Conservation (phyloP, 768 basidiomycete genomes). For the Asterophora parasitica region DNA sequence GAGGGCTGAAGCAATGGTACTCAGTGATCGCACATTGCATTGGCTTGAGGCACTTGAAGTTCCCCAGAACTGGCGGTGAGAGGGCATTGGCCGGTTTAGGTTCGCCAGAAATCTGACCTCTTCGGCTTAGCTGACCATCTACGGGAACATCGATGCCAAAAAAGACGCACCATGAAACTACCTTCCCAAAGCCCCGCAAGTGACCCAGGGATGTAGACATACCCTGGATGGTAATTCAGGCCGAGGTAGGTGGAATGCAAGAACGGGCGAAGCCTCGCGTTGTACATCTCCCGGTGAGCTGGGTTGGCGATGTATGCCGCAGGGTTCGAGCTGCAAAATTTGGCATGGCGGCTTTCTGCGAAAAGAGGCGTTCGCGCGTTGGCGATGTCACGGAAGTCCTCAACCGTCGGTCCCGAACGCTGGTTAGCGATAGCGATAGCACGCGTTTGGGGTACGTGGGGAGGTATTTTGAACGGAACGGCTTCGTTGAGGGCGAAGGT, state of each 20-base stretch:
- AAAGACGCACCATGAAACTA: conserved; percentile 44
- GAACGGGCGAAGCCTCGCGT: conserved; percentile 20
- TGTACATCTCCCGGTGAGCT: conserved; percentile 28
- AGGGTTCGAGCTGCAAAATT: conserved; percentile 4
- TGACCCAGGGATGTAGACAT: conserved; percentile 36
- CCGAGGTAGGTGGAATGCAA: conserved; percentile 13
- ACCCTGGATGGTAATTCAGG: conserved; percentile 20
- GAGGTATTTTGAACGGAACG: conserved; percentile 37
- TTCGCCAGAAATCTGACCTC: conserved; percentile 11
- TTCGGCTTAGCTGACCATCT: conserved; percentile 7
- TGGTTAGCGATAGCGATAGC: conserved; percentile 39
- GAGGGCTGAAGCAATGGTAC: conserved; percentile 37
- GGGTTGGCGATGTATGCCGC: conserved; percentile 6
- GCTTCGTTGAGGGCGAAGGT: conserved; percentile 49
- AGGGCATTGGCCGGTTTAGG: conserved; percentile 8
- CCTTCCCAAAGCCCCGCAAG: conserved; percentile 62
- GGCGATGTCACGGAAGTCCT: conserved; percentile 43
- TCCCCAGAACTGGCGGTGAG: conserved; percentile 11
- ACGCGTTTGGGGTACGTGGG: conserved; percentile 47
- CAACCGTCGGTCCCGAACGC: conserved; percentile 47
- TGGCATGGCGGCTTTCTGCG: conserved; percentile 31
- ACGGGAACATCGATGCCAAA: not conserved
- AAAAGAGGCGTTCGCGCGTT: conserved; percentile 44
- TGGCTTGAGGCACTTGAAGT: conserved; percentile 41
- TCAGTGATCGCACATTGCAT: conserved; percentile 48